A percentile compares a stretch with the other conserved stretches of the same genome.
Evolutionary conservation across 352 stramenopile genomes (phyloP).

Genomic region (Globisporangium recalcitrans): DNA sequence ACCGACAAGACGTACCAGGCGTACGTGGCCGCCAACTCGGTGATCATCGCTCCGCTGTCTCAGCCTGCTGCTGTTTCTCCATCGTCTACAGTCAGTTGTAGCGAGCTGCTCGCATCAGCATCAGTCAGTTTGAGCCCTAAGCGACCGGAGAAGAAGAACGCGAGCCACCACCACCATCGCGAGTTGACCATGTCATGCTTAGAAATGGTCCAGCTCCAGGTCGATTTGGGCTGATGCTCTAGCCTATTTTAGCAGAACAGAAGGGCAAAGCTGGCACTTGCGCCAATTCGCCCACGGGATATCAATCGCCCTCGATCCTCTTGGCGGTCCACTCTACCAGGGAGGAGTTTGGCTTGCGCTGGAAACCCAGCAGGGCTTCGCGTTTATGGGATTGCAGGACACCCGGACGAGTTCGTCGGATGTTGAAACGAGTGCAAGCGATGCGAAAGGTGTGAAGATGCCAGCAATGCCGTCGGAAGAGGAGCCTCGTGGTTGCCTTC

Average conservation of each 20-base stretch:
- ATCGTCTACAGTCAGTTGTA: too few species aligned
- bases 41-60: constrained; percentile 13
- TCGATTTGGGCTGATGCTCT: neutral
- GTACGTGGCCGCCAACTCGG: constrained; percentile 39
- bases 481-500: neutral
- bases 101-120: neutral
- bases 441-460: neutral
- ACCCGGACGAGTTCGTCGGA: neutral
- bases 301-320: too few species aligned
- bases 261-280: neutral
- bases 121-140: constrained; percentile 3
- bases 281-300: neutral
- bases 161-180: neutral
- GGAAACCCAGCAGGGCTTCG: too few species aligned
- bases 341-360: too few species aligned
- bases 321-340: too few species aligned
- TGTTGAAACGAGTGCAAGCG: neutral
- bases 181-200: neutral
- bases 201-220: neutral
- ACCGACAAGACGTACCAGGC: constrained; percentile 29
- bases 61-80: neutral
- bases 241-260: neutral
- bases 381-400: too few species aligned
- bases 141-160: constrained; percentile 13
- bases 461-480: neutral